A percentile compares a stretch with the other conserved stretches of the same genome.
Conservation (phyloP, 176 grass and related monocot genomes). For the Oryza nivara region DNA sequence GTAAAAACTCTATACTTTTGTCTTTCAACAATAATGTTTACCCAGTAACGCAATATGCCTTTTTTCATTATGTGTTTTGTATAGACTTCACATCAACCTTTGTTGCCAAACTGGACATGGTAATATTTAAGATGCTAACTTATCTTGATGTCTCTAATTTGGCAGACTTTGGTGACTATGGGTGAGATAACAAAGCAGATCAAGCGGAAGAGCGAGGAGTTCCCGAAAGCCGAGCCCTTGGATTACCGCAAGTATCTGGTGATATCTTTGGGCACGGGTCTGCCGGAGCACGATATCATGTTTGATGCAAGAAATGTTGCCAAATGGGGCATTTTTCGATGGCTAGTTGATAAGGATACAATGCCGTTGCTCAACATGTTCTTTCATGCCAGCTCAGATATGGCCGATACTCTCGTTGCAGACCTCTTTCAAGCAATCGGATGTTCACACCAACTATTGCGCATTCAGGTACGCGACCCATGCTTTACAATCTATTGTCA, state of each 20-base stretch:
- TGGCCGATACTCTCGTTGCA: conserved; percentile 50
- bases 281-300: conserved; percentile 42
- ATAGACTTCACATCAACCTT: neutral
- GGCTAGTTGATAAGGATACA: conserved; percentile 40
- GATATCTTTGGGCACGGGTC: conserved; percentile 47
- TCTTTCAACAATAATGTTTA: neutral
- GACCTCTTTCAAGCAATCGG: conserved; percentile 46
- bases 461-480: conserved; percentile 2
- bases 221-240: conserved; percentile 37
- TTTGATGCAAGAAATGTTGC: conserved; percentile 37
- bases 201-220: conserved; percentile 36
- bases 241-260: conserved; percentile 62
- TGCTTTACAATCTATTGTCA: neutral
- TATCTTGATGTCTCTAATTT: neutral
- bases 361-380: conserved; percentile 56
- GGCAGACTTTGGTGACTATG: conserved; percentile 59
- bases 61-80: neutral
- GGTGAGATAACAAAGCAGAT: conserved; percentile 61
- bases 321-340: conserved; percentile 63
- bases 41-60: neutral
- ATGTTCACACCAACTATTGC: conserved; percentile 43
- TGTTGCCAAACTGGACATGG: neutral
- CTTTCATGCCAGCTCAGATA: conserved; percentile 49
- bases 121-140: conserved; percentile 14
- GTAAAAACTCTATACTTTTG: neutral